A percentile compares a stretch with the other conserved stretches of the same genome.
These are phyloP conservation scores for Starmera stellimalicola DNA, from an alignment of 1,139 yeast genomes.

Conservation along the genomic window DNA sequence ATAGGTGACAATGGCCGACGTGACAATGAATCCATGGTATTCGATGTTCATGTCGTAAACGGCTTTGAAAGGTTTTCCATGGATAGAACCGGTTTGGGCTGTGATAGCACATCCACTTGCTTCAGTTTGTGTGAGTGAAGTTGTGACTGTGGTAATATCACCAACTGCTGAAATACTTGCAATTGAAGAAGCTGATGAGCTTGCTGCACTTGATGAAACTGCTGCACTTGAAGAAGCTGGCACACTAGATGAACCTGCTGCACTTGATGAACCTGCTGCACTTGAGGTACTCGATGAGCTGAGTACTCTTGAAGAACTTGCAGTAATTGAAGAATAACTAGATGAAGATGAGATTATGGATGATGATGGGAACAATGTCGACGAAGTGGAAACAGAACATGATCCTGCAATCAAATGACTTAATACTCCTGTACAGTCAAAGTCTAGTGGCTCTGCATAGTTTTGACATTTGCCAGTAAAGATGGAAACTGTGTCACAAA, in stretches of 20 bases:
- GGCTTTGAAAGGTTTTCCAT: neutral
- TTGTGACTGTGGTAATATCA: neutral
- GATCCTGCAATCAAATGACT: conserved; percentile 10
- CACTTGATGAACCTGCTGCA: no score
- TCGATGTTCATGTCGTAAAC: neutral
- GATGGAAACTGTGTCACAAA: neutral
- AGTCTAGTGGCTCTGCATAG: neutral
- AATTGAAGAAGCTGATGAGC: no score
- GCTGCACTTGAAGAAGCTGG: no score
- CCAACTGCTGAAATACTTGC: conserved; percentile 10
- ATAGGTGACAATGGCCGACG: neutral
- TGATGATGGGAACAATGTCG: neutral
- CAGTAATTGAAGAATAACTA: neutral
- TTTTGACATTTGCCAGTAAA: neutral
- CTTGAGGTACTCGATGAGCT: no score
- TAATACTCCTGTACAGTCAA: neutral
- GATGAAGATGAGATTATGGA: neutral
- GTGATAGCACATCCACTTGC: neutral
- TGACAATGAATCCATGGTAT: neutral
- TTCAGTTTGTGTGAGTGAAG: neutral
- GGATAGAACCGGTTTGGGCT: neutral
- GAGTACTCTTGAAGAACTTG: neutral
- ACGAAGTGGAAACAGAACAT: conserved; percentile 1
- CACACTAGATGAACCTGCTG: no score
- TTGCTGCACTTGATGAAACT: no score